Evolutionary conservation across 2,329 filamentous ascomycete genomes (phyloP), one percentile per base, ranked within the genome.

Genomic region (Monilinia polystroma): DNA sequence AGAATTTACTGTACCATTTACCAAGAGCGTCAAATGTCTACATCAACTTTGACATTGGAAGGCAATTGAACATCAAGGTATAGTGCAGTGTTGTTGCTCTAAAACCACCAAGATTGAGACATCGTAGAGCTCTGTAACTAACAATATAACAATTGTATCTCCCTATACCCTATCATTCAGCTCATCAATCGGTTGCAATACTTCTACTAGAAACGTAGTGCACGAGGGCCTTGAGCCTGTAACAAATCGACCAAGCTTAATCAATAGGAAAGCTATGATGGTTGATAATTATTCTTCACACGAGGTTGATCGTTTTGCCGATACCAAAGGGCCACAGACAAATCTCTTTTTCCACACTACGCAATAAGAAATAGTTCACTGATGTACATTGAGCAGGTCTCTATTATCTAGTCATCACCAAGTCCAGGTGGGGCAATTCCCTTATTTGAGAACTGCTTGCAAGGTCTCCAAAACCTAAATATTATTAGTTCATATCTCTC

Each of bases 381-480:
- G 74, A 76, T 76, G 68, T 76, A 75, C 75, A 75, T 70, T 72
- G 70, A 59, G 64, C 26, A 57, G 55, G 68, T 69, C 60, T 75
- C 72, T 76, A 76, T 72, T 71, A 64, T 70, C 57, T 69, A 64
- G 68, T 56, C 66, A 64, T 66, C 68, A 62, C 63, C 43, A 57
- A n/a, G 38, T 41, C 38, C 41, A 43, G 57, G 52, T 4, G 51
- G 18, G 47, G 41, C 41, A 43, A 51, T 49, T 65, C 59, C 51
- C 83, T 68, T 92, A 93, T 85, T 93, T 94, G 78, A 94, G 83
- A 75, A 85, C 87, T 75, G 89, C 87, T 82, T 93, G 89, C 76
- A 95, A 85, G 79, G 87, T 91, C 86, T 95, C 91, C 75, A 95
- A 85, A 76, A 94, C 90, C 90, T 93, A 72, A 62, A 32, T 47